Evolutionary conservation across 2,329 filamentous ascomycete genomes (phyloP).

Genomic region (Didymellaceae sp.): DNA sequence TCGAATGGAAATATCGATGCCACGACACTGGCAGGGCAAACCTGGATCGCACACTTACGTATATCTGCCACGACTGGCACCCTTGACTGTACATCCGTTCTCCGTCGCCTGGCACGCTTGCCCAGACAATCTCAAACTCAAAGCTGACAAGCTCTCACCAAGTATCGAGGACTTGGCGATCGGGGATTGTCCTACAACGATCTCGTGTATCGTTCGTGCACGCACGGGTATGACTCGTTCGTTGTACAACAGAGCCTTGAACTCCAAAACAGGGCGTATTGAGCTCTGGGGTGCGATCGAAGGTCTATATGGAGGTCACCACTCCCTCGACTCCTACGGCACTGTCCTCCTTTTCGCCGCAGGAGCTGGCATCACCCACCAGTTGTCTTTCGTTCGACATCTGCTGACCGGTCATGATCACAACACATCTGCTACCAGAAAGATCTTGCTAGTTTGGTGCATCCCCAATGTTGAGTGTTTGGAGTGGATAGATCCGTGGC

Average conservation of each 20-base stretch:
- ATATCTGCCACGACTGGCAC: slow-evolving; percentile 72
- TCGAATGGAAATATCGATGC: slow-evolving; percentile 72
- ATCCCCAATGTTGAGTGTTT: slow-evolving; percentile 82
- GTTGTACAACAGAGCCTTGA: slow-evolving; percentile 71
- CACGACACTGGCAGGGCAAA: slow-evolving; percentile 72
- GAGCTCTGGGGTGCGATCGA: slow-evolving; percentile 76
- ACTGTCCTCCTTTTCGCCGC: slow-evolving; percentile 87
- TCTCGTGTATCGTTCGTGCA: slow-evolving; percentile 77
- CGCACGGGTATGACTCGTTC: slow-evolving; percentile 83
- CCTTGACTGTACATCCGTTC: slow-evolving; percentile 77
- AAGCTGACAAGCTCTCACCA: slow-evolving; percentile 30
- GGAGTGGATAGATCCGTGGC: slow-evolving; percentile 89
- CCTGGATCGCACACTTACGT: slow-evolving; percentile 78
- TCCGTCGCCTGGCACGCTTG: slow-evolving; percentile 76
- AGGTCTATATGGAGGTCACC: slow-evolving; percentile 77
- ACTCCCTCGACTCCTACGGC: slow-evolving; percentile 86
- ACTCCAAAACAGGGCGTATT: slow-evolving; percentile 57
- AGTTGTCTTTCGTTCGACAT: slow-evolving; percentile 82
- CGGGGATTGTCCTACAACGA: slow-evolving; percentile 53
- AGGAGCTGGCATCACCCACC: slow-evolving; percentile 91
- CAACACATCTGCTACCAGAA: slow-evolving; percentile 76
- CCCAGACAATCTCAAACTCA: slow-evolving; percentile 31
- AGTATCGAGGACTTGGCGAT: slow-evolving; percentile 49
- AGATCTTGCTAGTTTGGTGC: slow-evolving; percentile 84
- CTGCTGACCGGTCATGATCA: slow-evolving; percentile 59